Base-by-base conservation (phyloP, 129 eudicot species). In the Kitagawia praeruptora region DNA sequence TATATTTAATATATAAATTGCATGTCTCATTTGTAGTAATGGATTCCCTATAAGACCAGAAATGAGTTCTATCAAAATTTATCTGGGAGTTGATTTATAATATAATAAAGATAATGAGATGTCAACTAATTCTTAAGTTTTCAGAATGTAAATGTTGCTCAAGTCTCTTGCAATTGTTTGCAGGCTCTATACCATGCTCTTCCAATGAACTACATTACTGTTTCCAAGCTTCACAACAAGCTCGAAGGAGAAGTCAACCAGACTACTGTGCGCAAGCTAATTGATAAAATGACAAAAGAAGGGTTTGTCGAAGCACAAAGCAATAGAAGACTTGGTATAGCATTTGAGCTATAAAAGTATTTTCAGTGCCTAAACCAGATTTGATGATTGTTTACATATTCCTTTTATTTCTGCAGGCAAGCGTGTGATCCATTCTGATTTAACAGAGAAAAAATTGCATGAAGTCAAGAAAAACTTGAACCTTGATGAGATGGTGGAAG, bases 161-260 rank as follows among this genome's bases (percentile, higher is more conserved):
- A 70, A 49, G 80, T 53, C 44, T 41, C 58, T 58, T 25, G 58
- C 13, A 15, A 77, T 49, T 81, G 45, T 48, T 45, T 81, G 83
- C 89, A 91, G 96, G 97, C 99, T 66, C 87, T 95, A 63, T 95
- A 85, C 81, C 95, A 92, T 81, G 91, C 99, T 76, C 97, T 95
- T 56, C 97, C 96, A 38, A 77, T 95, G 96, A 76, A 87, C 77
- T 89, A 89, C 81, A 79, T 95, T 75, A 83, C 90, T 38, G 80
- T 85, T 74, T 64, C 96, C 34, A 92, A 92, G 78, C 96, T 95
- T 82, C 93, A 92, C 82, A 87, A 71, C 74, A 92, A 95, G 80
- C 97, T 95, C 58, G 99, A 90, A 27, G 96, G 94, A 67, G 89
- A 88, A 78, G 91, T 91, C 81, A 92, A 82, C 87, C 93, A 80